phyloP scores from a whole-genome alignment of 2,329 filamentous ascomycete species.

The Emergomyces pasteurianus region DNA sequence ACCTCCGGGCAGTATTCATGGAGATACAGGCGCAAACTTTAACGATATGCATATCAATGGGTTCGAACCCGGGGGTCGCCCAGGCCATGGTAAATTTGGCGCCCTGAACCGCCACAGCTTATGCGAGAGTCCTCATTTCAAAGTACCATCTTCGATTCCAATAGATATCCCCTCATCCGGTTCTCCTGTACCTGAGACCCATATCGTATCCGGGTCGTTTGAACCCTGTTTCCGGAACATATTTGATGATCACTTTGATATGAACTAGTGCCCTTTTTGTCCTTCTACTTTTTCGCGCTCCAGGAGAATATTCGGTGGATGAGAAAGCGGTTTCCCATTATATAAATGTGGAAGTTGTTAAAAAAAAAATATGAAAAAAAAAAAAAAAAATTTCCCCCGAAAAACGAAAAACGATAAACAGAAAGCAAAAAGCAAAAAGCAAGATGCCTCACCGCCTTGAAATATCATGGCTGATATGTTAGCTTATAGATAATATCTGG shows the following conservation, averaged over 20 bases:
- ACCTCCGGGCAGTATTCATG: constrained; percentile 21
- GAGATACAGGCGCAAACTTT: constrained; percentile 22
- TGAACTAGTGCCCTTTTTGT: background rate
- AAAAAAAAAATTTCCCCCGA: too few species aligned
- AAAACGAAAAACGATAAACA: too few species aligned
- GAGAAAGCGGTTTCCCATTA: too few species aligned
- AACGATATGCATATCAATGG: constrained; percentile 17
- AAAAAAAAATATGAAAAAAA: too few species aligned
- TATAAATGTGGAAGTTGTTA: too few species aligned
- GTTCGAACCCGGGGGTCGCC: background rate
- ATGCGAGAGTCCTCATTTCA: background rate
- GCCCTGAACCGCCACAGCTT: background rate
- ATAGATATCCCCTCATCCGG: background rate
- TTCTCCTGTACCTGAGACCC: background rate
- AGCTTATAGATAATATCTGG: background rate
- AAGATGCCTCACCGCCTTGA: background rate
- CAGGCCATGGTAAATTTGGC: background rate
- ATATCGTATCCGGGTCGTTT: background rate
- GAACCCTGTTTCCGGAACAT: background rate
- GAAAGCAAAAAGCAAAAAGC: background rate
- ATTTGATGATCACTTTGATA: constrained; percentile 3
- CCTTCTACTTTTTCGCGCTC: background rate
- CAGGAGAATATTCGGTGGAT: background rate
- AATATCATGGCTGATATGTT: background rate
- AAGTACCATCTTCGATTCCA: background rate